phyloP scores from a whole-genome alignment of 139 green algal species.

The Chlorella sp. region DNA sequence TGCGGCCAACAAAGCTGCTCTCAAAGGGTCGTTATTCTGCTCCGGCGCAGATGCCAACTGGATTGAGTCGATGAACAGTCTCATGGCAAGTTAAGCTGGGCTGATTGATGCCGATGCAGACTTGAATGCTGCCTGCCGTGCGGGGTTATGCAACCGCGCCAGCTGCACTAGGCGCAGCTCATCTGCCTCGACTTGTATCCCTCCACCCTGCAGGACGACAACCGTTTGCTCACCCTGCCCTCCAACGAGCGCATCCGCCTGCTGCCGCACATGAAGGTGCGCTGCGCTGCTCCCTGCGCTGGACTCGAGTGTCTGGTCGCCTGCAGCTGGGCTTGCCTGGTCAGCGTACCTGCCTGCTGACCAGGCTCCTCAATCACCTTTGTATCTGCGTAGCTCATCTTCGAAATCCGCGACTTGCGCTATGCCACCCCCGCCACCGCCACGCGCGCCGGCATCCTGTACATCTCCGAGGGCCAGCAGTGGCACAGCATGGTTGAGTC shows the following conservation, averaged over 20 bases:
- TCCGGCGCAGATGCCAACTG: constrained; percentile 70
- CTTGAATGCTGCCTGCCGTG: too few species aligned
- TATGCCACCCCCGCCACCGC: constrained; percentile 92
- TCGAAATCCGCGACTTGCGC: constrained; percentile 79
- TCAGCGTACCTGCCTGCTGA: too few species aligned
- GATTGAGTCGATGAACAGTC: constrained; percentile 90
- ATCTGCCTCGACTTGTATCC: too few species aligned
- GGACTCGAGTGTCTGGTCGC: not conserved
- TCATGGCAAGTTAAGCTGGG: constrained; percentile 59
- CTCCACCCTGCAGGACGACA: constrained; percentile 3
- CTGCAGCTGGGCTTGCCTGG: too few species aligned
- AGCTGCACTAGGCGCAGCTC: too few species aligned
- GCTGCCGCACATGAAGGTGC: constrained; percentile 76
- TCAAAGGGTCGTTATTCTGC: not conserved
- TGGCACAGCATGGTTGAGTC: constrained; percentile 74
- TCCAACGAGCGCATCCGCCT: constrained; percentile 92
- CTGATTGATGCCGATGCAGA: constrained; percentile 48
- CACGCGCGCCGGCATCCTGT: constrained; percentile 91
- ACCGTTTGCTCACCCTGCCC: constrained; percentile 91
- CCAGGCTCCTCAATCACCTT: too few species aligned
- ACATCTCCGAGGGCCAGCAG: constrained; percentile 82
- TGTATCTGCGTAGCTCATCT: constrained; percentile 57
- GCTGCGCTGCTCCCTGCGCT: not conserved
- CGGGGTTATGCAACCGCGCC: too few species aligned
- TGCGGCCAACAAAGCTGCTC: too few species aligned